phyloP scores from a whole-genome alignment of 1,139 yeast genomes.

The Yamadazyma dendronema region DNA sequence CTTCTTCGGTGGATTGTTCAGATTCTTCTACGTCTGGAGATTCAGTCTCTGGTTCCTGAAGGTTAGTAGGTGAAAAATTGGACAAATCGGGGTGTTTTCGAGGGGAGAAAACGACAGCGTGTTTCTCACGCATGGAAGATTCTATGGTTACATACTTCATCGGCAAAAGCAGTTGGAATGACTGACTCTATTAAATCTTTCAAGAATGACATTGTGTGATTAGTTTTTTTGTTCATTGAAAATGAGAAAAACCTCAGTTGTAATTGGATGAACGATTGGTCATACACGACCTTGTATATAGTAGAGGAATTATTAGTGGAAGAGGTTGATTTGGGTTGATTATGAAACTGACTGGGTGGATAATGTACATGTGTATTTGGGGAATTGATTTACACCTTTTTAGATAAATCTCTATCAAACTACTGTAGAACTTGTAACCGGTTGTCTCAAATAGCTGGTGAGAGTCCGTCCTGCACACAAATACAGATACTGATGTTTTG shows the following conservation, averaged over 20 bases:
- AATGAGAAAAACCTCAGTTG: constrained; percentile 25
- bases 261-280: constrained; percentile 23
- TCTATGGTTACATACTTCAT: constrained; percentile 50
- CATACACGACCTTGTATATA: neutral
- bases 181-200: constrained; percentile 81
- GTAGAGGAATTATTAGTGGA: too few relatives aligned
- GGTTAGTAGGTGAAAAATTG: constrained; percentile 17
- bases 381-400: too few relatives aligned
- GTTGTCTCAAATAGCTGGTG: too few relatives aligned
- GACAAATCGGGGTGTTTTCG: neutral
- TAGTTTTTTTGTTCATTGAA: constrained; percentile 11
- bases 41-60: constrained; percentile 13
- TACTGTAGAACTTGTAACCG: too few relatives aligned
- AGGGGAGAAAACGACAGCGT: neutral
- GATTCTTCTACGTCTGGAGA: constrained; percentile 9
- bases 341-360: too few relatives aligned
- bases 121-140: neutral
- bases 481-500: too few relatives aligned
- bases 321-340: too few relatives aligned
- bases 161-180: constrained; percentile 86
- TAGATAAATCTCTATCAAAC: too few relatives aligned
- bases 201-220: constrained; percentile 49
- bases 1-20: constrained; percentile 19
- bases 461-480: too few relatives aligned
- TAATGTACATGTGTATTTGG: too few relatives aligned